Evolutionary conservation across 805 yeast genomes (phyloP).

Genomic region (Candida pseudofarinosa): DNA sequence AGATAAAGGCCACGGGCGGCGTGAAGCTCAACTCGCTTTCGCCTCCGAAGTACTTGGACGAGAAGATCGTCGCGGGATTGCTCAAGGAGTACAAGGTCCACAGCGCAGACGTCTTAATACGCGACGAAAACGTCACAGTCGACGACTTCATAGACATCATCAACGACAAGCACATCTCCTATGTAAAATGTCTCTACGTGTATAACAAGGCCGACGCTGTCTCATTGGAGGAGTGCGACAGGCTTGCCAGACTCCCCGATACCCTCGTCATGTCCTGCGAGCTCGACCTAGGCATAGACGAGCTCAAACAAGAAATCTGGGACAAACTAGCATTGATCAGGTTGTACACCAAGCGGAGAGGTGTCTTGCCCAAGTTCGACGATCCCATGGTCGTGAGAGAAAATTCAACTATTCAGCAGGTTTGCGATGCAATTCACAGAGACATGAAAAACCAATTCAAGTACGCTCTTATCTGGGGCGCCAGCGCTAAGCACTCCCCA

Average conservation of each 20-base stretch:
- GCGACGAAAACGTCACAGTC: slow-evolving; percentile 85
- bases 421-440: slow-evolving; percentile 88
- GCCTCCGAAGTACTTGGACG: slow-evolving; percentile 80
- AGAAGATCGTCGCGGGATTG: slow-evolving; percentile 70
- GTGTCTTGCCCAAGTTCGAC: slow-evolving; percentile 69
- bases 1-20: slow-evolving; percentile 85
- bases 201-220: slow-evolving; percentile 96
- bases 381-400: slow-evolving; percentile 91
- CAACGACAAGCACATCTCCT: slow-evolving; percentile 82
- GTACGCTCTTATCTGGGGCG: slow-evolving; percentile 96
- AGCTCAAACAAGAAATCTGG: slow-evolving; percentile 92
- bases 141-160: slow-evolving; percentile 91
- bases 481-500: slow-evolving; percentile 91
- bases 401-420: slow-evolving; percentile 74
- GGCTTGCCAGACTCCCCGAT: slow-evolving; percentile 87
- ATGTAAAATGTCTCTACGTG: slow-evolving; percentile 87
- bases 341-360: slow-evolving; percentile 85
- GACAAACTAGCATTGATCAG: slow-evolving; percentile 74
- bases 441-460: slow-evolving; percentile 90
- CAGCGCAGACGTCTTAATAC: slow-evolving; percentile 86
- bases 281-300: slow-evolving; percentile 78
- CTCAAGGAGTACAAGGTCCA: slow-evolving; percentile 85
- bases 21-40: slow-evolving; percentile 75
- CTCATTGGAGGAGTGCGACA: slow-evolving; percentile 87
- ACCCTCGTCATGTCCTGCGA: slow-evolving; percentile 94